Conservation (phyloP, 345 rosid species). For the Populus davidiana region DNA sequence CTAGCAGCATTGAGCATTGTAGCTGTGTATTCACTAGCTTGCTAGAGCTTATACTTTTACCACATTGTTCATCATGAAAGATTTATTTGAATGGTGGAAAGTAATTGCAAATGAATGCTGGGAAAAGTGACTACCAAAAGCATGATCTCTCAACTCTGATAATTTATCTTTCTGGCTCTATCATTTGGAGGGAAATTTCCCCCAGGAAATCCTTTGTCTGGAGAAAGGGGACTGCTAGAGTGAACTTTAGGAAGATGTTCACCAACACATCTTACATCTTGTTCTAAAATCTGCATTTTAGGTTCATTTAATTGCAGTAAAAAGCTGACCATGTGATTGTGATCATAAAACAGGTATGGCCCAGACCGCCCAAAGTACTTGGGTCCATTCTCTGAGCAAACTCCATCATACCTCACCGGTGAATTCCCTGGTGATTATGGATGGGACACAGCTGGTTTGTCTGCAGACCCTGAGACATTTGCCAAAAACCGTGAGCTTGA, state of each 20-base stretch:
- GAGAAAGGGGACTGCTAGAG: no score
- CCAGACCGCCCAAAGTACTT: slow-evolving; percentile 95
- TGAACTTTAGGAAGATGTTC: background rate
- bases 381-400: slow-evolving; percentile 97
- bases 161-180: no score
- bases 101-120: background rate
- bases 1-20: background rate
- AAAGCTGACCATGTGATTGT: background rate
- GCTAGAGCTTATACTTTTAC: background rate
- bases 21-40: background rate
- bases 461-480: slow-evolving; percentile 94
- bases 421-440: slow-evolving; percentile 95
- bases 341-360: slow-evolving; percentile 68
- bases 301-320: background rate
- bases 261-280: background rate
- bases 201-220: background rate
- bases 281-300: background rate
- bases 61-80: background rate
- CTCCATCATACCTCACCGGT: slow-evolving; percentile 87
- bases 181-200: background rate
- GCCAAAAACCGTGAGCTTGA: slow-evolving; percentile 97
- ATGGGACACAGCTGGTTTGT: slow-evolving; percentile 97
- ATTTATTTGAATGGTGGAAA: background rate
- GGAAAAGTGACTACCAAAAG: background rate
- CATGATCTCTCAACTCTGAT: background rate